These are phyloP conservation scores for Leccinum aurantiacum DNA, from an alignment of 768 basidiomycete genomes.

Conservation along the genomic window DNA sequence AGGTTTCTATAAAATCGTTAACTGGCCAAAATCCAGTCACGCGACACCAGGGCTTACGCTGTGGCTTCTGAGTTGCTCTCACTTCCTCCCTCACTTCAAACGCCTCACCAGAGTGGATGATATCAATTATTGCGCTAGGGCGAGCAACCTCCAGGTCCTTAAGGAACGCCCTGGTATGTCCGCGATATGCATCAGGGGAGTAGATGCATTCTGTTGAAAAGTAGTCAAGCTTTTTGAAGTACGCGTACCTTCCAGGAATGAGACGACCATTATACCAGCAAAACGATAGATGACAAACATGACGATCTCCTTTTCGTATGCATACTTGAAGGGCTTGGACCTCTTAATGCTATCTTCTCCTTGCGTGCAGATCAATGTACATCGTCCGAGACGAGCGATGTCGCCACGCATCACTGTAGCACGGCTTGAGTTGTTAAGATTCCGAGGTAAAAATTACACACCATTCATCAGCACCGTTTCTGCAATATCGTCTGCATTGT, in stretches of 20 bases:
- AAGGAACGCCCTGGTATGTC: conserved; percentile 90
- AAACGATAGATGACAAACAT: conserved; percentile 56
- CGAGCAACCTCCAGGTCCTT: conserved; percentile 95
- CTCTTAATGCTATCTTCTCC: conserved; percentile 96
- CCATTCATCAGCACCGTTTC: conserved; percentile 99
- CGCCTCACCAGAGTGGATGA: conserved; percentile 94
- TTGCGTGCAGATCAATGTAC: conserved; percentile 92
- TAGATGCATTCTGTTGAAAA: conserved; percentile 99
- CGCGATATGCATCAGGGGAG: conserved; percentile 97
- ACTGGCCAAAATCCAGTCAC: not conserved
- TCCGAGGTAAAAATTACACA: conserved; percentile 39
- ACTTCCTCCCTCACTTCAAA: conserved; percentile 85
- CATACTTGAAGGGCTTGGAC: conserved; percentile 99
- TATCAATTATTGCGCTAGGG: conserved; percentile 95
- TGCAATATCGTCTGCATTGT: conserved; percentile 99
- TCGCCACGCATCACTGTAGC: conserved; percentile 92
- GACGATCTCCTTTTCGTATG: conserved; percentile 99
- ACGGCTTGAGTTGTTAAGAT: not conserved
- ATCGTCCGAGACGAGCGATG: conserved; percentile 89
- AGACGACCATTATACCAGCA: conserved; percentile 10
- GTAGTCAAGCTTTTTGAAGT: conserved; percentile 98
- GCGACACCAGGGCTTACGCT: conserved; percentile 57
- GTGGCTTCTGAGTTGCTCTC: conserved; percentile 77
- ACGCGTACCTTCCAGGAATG: conserved; percentile 77
- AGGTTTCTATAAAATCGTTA: conserved; percentile 61